Evolutionary conservation across 1,139 yeast genomes (phyloP).

Genomic region (Kodamaea plutei): DNA sequence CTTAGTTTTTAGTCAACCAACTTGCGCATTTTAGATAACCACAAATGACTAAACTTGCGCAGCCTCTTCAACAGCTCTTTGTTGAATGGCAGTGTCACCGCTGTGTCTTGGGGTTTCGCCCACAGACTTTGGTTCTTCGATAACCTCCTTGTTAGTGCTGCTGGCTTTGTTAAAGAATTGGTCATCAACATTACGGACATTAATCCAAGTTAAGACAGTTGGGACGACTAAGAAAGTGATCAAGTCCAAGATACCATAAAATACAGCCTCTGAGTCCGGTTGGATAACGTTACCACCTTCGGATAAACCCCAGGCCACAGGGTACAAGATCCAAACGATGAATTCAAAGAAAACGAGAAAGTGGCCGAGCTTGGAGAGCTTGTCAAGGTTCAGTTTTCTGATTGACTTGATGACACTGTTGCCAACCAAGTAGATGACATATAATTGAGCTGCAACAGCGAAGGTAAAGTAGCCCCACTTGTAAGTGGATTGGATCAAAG

Average conservation of each 20-base stretch:
- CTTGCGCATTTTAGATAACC: no score
- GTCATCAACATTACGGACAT: slow-evolving; percentile 27
- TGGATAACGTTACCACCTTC: slow-evolving; percentile 68
- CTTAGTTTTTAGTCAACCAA: no score
- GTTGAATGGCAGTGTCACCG: no score
- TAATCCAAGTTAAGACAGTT: slow-evolving; percentile 28
- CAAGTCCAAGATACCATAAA: slow-evolving; percentile 60
- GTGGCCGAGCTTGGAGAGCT: slow-evolving; percentile 10
- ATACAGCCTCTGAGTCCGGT: slow-evolving; percentile 64
- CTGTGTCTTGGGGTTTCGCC: slow-evolving; percentile 20
- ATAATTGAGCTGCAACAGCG: slow-evolving; percentile 33
- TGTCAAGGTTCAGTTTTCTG: slow-evolving; percentile 3
- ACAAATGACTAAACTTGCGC: no score
- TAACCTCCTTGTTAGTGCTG: slow-evolving; percentile 3
- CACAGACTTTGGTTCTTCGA: slow-evolving; percentile 19
- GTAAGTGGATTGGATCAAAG: slow-evolving; percentile 51
- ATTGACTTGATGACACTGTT: slow-evolving; percentile 13
- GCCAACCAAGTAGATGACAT: slow-evolving; percentile 25
- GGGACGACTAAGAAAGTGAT: slow-evolving; percentile 44
- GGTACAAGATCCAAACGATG: slow-evolving; percentile 47
- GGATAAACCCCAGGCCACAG: slow-evolving; percentile 57
- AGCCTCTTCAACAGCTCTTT: no score
- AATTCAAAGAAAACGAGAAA: slow-evolving; percentile 29
- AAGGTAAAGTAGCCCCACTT: slow-evolving; percentile 64
- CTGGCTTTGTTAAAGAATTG: slow-evolving; percentile 22